These are phyloP conservation scores for Populus simonii DNA, from an alignment of 345 rosid species.

Conservation along the genomic window DNA sequence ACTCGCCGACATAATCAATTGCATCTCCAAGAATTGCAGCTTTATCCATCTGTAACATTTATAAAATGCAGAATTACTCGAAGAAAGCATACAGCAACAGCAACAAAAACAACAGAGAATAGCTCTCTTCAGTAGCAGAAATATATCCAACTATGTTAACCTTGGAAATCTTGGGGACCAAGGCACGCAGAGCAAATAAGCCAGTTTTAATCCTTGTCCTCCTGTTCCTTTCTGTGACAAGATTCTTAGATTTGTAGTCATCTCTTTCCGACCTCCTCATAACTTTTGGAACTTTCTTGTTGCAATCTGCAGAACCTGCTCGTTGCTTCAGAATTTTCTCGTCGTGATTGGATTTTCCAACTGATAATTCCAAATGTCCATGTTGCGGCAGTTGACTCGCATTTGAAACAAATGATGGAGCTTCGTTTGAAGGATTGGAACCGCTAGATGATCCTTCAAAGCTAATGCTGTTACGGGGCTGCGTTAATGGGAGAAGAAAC, in stretches of 20 bases:
- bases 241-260: constrained; percentile 62
- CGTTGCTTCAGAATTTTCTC: constrained; percentile 19
- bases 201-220: constrained; percentile 58
- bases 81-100: neutral
- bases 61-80: constrained; percentile 6
- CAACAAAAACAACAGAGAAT: neutral
- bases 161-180: constrained; percentile 84
- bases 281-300: constrained; percentile 19
- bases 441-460: constrained; percentile 51
- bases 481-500: constrained; percentile 16
- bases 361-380: constrained; percentile 20
- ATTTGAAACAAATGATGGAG: constrained; percentile 25
- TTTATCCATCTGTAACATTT: constrained; percentile 63
- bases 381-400: constrained; percentile 20
- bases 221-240: constrained; percentile 72
- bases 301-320: constrained; percentile 15
- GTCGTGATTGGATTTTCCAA: constrained; percentile 10
- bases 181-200: constrained; percentile 51
- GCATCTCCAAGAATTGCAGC: constrained; percentile 67
- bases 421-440: constrained; percentile 43
- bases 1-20: constrained; percentile 58
- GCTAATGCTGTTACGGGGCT: constrained; percentile 23
- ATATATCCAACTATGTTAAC: constrained; percentile 31
- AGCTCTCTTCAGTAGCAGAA: neutral
- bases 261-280: constrained; percentile 31